phyloP scores from a whole-genome alignment of 129 eudicot species.

The Kitagawia praeruptora region DNA sequence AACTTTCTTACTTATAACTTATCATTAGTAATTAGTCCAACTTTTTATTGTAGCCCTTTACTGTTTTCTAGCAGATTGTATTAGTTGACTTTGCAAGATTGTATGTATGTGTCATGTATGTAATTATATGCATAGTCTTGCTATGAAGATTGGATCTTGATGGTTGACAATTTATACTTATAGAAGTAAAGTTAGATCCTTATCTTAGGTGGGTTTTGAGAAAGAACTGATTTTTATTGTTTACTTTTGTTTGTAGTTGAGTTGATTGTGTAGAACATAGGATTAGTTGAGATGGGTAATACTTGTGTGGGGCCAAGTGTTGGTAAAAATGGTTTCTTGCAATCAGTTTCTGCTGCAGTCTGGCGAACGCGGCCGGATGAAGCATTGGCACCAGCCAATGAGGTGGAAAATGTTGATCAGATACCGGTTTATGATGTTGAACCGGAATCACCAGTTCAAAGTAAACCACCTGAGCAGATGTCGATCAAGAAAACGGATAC shows the following conservation, averaged over 20 bases:
- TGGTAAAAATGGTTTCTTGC: slow-evolving; percentile 62
- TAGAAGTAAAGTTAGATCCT: slow-evolving; percentile 13
- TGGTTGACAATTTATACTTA: slow-evolving; percentile 1
- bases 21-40: background rate
- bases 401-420: slow-evolving; percentile 21
- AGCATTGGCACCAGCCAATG: slow-evolving; percentile 34
- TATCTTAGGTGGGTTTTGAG: slow-evolving; percentile 11
- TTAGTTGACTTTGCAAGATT: slow-evolving; percentile 25
- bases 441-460: slow-evolving; percentile 57
- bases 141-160: slow-evolving; percentile 25
- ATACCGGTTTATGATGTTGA: slow-evolving; percentile 23
- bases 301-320: slow-evolving; percentile 91
- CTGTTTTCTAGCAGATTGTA: slow-evolving; percentile 18
- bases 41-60: slow-evolving; percentile 12
- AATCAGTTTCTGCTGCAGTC: slow-evolving; percentile 88
- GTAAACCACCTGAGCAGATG: slow-evolving; percentile 64
- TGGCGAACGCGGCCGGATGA: slow-evolving; percentile 69
- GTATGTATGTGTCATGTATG: too few species aligned
- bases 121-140: background rate
- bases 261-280: background rate
- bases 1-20: background rate
- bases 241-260: background rate
- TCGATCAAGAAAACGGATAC: slow-evolving; percentile 51
- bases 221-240: slow-evolving; percentile 5
- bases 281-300: slow-evolving; percentile 53